Evolutionary conservation across 2,329 filamentous ascomycete species (phyloP).

Genomic region (Fonsecaea pedrosoi): DNA sequence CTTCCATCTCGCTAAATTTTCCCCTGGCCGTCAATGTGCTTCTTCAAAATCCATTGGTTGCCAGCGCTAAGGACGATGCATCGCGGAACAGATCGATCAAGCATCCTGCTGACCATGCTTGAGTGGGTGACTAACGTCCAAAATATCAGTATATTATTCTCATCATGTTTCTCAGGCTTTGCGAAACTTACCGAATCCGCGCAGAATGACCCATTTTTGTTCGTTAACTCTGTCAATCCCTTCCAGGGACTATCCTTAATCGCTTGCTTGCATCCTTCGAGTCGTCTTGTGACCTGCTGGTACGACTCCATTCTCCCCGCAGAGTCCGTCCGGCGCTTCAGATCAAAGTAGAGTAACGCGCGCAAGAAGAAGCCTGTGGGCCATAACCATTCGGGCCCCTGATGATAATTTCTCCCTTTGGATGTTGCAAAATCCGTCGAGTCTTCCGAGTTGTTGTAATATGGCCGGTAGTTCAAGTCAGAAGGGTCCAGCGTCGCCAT

Average conservation of each 20-base stretch:
- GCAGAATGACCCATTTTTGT: slow-evolving; percentile 84
- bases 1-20: slow-evolving; percentile 2
- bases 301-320: slow-evolving; percentile 84
- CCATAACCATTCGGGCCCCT: slow-evolving; percentile 98
- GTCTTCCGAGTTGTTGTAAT: slow-evolving; percentile 95
- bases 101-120: slow-evolving; percentile 95
- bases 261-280: slow-evolving; percentile 83
- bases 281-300: slow-evolving; percentile 86
- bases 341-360: slow-evolving; percentile 87
- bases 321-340: slow-evolving; percentile 70
- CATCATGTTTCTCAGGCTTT: not conserved
- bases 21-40: not conserved
- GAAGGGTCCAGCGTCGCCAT: slow-evolving; percentile 95
- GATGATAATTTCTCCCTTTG: slow-evolving; percentile 97
- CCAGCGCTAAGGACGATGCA: slow-evolving; percentile 53
- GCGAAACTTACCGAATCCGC: slow-evolving; percentile 76
- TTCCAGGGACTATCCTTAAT: slow-evolving; percentile 84
- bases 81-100: slow-evolving; percentile 97
- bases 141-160: slow-evolving; percentile 10
- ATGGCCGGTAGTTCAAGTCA: slow-evolving; percentile 90
- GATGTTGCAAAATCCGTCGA: slow-evolving; percentile 87
- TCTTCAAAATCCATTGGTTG: slow-evolving; percentile 26
- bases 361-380: slow-evolving; percentile 94
- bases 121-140: slow-evolving; percentile 76
- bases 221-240: slow-evolving; percentile 89